phyloP scores from a whole-genome alignment of 495 filamentous ascomycete species.

The Sphaerosporella brunnea region DNA sequence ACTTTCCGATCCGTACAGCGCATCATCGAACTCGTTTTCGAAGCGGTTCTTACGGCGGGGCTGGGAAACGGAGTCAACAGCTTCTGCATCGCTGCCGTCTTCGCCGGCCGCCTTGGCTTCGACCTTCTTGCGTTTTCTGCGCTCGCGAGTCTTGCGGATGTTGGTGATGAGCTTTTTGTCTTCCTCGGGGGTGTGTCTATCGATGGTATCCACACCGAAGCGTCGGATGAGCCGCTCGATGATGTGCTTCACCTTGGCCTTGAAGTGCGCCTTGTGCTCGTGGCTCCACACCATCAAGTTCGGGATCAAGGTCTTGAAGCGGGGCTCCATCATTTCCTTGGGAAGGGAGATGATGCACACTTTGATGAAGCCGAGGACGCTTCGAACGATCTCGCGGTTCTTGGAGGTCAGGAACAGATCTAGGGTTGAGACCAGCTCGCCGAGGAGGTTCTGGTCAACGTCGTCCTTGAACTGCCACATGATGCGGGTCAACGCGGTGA shows the following conservation, averaged over 20 bases:
- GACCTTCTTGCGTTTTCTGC: slow-evolving; percentile 68
- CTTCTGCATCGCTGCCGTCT: slow-evolving; percentile 33
- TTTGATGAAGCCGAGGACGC: slow-evolving; percentile 88
- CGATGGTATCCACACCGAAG: slow-evolving; percentile 65
- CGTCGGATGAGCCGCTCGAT: slow-evolving; percentile 79
- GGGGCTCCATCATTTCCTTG: slow-evolving; percentile 50
- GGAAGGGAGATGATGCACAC: slow-evolving; percentile 78
- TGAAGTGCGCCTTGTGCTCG: slow-evolving; percentile 91
- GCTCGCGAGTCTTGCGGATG: slow-evolving; percentile 82
- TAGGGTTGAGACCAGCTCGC: slow-evolving; percentile 75
- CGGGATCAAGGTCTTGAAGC: slow-evolving; percentile 56
- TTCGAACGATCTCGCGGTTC: slow-evolving; percentile 88
- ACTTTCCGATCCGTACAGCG: slow-evolving; percentile 70
- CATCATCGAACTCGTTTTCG: slow-evolving; percentile 86
- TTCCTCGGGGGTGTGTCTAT: slow-evolving; percentile 57
- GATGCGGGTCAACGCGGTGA: slow-evolving; percentile 77
- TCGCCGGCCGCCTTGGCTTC: slow-evolving; percentile 37
- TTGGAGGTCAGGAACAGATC: slow-evolving; percentile 86
- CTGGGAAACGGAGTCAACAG: slow-evolving; percentile 18
- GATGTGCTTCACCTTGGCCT: slow-evolving; percentile 93
- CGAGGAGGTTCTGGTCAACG: slow-evolving; percentile 37
- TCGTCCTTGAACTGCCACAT: slow-evolving; percentile 69
- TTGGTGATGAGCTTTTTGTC: slow-evolving; percentile 82
- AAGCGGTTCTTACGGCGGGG: slow-evolving; percentile 41
- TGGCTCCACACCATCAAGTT: slow-evolving; percentile 91